These are phyloP conservation scores for Septoria petroselini DNA, from an alignment of 2,329 filamentous ascomycete genomes.

Conservation along the genomic window DNA sequence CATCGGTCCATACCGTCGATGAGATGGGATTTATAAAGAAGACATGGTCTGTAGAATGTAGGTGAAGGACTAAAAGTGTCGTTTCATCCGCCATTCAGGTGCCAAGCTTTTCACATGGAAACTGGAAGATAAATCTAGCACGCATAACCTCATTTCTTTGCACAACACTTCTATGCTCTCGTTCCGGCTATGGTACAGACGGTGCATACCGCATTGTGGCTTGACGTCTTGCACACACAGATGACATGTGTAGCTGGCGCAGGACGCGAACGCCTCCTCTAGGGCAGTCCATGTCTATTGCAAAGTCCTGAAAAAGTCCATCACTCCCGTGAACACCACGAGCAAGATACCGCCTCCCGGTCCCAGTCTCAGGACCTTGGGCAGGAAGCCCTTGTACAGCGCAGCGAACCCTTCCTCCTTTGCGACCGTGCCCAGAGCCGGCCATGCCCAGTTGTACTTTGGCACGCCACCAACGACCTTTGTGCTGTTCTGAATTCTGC, in stretches of 20 bases:
- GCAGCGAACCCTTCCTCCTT: constrained; percentile 90
- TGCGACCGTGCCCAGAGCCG: constrained; percentile 77
- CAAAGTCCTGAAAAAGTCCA: constrained; percentile 79
- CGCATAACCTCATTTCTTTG: too few species aligned
- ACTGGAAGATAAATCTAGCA: too few species aligned
- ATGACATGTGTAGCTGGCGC: too few species aligned
- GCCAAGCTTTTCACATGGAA: too few species aligned
- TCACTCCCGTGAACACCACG: constrained; percentile 81
- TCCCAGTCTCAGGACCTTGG: constrained; percentile 80
- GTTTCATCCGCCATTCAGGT: too few species aligned
- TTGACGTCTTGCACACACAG: too few species aligned
- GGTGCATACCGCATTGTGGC: too few species aligned
- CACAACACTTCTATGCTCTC: too few species aligned
- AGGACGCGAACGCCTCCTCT: too few species aligned
- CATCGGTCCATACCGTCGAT: constrained; percentile 9
- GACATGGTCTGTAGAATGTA: background rate
- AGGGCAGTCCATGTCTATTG: background rate
- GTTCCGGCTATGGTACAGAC: too few species aligned
- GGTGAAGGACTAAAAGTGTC: too few species aligned
- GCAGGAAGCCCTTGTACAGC: constrained; percentile 95
- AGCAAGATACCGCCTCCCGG: constrained; percentile 72
- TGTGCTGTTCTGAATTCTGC: constrained; percentile 89
- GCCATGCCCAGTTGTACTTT: constrained; percentile 99
- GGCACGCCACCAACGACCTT: constrained; percentile 75
- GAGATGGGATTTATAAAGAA: background rate